Base-by-base conservation (phyloP, 2,329 filamentous ascomycete species). In the Xylaria sp. region DNA sequence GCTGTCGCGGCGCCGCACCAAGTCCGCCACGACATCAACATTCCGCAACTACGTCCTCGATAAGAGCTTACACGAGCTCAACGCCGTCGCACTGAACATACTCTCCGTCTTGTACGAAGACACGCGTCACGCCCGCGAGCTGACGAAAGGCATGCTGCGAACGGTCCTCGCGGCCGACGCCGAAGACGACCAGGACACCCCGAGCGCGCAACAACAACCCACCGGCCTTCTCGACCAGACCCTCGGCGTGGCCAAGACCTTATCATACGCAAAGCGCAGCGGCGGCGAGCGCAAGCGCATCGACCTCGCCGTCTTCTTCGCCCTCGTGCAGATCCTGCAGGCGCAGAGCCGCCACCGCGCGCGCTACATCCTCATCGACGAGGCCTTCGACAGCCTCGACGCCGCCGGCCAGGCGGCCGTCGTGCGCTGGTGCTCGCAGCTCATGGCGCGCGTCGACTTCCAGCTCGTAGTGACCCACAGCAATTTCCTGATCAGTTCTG, bases 281-380 rank as follows among this genome's bases (percentile, higher is more conserved):
- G 75, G 77, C 31, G 78, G 78, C 62, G 78, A 80, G 72, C 77
- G 79, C n/a, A 80, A 79, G 56, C 77, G 79, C 51, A 75, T 79
- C 41, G 78, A 80, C 67, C 76, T 80, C 0, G 79, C 79, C 28
- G 73, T 80, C 20, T 79, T 80, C 69, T 80, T 80, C 51, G 77
- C 78, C 13, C 73, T 80, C 20, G 71, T 79, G 63, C 72, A 75
- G 62, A 69, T 79, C 41, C 61, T 70, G 48, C 75, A 78, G 65
- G 72, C 76, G 0, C 69, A 74, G 18, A 76, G 75, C 48, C 54
- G 73, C 7, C 76, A 80, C 66, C 74, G 77, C 34, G 76, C 79
- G 7, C 71, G 76, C 20, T 80, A 80, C 62, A 70, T 80, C 66
- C 76, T 80, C 15, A 73, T 80, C 7, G 79, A 80, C 61, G 79